phyloP scores from a whole-genome alignment of 169 alveolate species.

The Cryptosporidium felis region DNA sequence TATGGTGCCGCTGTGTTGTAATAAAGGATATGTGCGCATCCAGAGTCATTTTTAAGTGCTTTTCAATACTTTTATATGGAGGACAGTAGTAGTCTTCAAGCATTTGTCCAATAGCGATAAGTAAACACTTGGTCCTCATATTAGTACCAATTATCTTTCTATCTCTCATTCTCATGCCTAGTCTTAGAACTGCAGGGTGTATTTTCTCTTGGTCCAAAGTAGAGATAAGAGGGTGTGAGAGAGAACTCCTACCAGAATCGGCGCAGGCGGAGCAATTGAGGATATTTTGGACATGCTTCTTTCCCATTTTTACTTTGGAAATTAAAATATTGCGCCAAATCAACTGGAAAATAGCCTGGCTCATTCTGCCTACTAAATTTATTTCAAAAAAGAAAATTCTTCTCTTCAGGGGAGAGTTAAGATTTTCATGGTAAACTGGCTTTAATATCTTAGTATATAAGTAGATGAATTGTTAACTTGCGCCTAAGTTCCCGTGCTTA shows the following conservation, averaged over 20 bases:
- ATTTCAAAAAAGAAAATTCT: no score
- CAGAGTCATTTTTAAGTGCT: conserved; percentile 74
- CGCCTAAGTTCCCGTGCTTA: no score
- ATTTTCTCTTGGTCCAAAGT: conserved; percentile 72
- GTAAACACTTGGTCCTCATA: conserved; percentile 74
- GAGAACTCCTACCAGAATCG: not conserved
- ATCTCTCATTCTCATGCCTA: conserved; percentile 77
- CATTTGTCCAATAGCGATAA: conserved; percentile 76
- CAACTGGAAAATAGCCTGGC: no score
- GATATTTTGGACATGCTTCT: conserved; percentile 33
- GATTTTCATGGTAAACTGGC: no score
- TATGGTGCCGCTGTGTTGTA: conserved; percentile 76
- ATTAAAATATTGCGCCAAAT: no score
- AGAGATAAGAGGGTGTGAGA: conserved; percentile 10
- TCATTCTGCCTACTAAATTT: no score
- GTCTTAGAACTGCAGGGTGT: conserved; percentile 76
- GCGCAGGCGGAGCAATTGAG: conserved; percentile 29
- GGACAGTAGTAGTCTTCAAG: conserved; percentile 77
- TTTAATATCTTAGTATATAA: no score
- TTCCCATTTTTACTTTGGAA: conserved; percentile 35
- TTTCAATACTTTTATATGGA: conserved; percentile 76
- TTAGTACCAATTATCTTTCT: conserved; percentile 72
- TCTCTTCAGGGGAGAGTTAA: no score
- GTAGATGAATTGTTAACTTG: no score
- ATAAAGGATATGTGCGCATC: conserved; percentile 76